Base-by-base conservation (phyloP, 148 eudicot genomes). In the Heliamphora exappendiculata region DNA sequence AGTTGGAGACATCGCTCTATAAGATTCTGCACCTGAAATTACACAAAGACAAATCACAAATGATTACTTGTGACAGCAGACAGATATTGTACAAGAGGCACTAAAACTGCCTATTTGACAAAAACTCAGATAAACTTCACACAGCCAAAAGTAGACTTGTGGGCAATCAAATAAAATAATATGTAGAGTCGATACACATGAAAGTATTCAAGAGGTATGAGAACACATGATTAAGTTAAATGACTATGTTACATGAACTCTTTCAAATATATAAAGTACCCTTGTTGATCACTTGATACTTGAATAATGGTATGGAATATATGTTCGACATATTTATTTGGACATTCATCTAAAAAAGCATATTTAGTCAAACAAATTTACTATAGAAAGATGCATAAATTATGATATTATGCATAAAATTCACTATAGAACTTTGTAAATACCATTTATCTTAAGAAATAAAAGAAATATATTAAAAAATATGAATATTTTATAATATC, bases 1-100 rank as follows among this genome's bases (percentile, higher is more conserved):
- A 89, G 87, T 81, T 90, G 96, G 81, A 94, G 88, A 75, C 98
- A 94, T 67, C 84, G 79, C 81, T 94, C 98, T 76, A 94, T 92
- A 78, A 92, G 93, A 86, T 94, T 87, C 84, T 94, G 95, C 68
- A 94, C 97, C 98, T 94, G 86, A 60, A 75, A 74, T 75, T 24
- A 16, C 17, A 58, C 44, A 41, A 26, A 54, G 54, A 29, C 7
- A 74, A 4, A 59, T 59, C 53, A 78, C 13, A 19, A 24, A 70
- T 47, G 7, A 47, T 28, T 47, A 33, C 16, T n/a, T 17, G 34
- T 45, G 42, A 45, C 7, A 20, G 11, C 49, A 22, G 28, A 57
- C 26, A 45, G 12, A 42, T 57, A 49, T 72, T 58, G 39, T 51
- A 72, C 64, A 31, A 70, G 33, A 78, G 50, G 64, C 49, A 69